phyloP scores from a whole-genome alignment of 202 grass and related monocot species.

The Brachypodium distachyon region DNA sequence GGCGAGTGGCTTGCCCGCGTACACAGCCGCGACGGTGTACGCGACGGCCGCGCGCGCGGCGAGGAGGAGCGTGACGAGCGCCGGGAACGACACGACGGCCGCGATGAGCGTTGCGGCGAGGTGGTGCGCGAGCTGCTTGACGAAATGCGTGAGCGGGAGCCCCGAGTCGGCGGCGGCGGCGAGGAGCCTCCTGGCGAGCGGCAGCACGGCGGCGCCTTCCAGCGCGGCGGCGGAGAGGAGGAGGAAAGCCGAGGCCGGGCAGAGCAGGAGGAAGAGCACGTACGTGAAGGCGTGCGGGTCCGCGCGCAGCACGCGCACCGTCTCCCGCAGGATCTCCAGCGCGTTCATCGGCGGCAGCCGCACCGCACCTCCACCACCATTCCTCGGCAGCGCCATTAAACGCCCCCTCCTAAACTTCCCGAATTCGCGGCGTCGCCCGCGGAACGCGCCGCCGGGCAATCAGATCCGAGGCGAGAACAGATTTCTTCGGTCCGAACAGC shows the following conservation, averaged over 20 bases:
- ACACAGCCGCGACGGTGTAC: conserved; percentile 63
- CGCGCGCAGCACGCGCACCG: conserved; percentile 81
- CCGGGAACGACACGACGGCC: conserved; percentile 48
- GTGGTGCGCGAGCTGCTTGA: conserved; percentile 71
- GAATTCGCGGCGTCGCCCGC: neutral
- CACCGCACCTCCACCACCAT: neutral
- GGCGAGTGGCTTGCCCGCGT: conserved; percentile 52
- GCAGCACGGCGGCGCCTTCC: conserved; percentile 27
- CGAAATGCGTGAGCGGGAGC: conserved; percentile 60
- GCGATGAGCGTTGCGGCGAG: conserved; percentile 63
- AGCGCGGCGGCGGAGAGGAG: conserved; percentile 62
- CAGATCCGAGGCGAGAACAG: conserved; percentile 20
- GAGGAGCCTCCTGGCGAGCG: conserved; percentile 51
- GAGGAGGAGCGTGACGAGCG: conserved; percentile 66
- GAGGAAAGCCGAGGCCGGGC: conserved; percentile 69
- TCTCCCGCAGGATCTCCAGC: conserved; percentile 84
- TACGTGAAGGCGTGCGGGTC: conserved; percentile 74
- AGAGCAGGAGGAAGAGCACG: conserved; percentile 75
- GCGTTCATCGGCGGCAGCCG: conserved; percentile 65
- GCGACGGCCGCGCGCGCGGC: conserved; percentile 56
- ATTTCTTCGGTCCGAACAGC: neutral
- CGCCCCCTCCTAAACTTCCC: neutral
- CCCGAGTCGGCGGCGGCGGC: conserved; percentile 39
- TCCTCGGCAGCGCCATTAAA: conserved; percentile 21
- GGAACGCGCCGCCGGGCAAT: neutral